Evolutionary conservation across 2,329 filamentous ascomycete species (phyloP).

Genomic region (Alternaria atra): DNA sequence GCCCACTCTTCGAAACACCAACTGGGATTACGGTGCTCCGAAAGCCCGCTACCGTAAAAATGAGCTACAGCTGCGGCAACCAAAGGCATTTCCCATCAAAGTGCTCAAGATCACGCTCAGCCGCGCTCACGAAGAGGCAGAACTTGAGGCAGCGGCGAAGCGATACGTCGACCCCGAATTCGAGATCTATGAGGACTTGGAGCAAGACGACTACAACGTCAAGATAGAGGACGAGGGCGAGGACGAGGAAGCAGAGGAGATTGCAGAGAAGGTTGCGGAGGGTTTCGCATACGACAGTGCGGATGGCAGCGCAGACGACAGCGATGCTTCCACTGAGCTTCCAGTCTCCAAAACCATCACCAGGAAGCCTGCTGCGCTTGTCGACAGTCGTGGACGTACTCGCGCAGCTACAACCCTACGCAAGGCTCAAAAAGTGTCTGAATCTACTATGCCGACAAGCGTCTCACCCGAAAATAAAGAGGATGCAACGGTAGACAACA

Average conservation of each 20-base stretch:
- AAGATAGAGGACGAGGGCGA: not conserved
- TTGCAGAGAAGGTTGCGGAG: not conserved
- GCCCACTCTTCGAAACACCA: not conserved
- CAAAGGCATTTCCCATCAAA: slow-evolving; percentile 15
- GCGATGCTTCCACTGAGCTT: not conserved
- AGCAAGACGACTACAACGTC: not conserved
- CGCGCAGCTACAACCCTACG: slow-evolving; percentile 11
- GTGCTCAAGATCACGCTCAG: slow-evolving; percentile 6
- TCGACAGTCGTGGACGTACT: slow-evolving; percentile 14
- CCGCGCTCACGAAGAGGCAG: slow-evolving; percentile 9
- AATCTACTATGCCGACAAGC: not conserved
- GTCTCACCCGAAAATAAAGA: not conserved
- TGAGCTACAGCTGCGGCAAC: slow-evolving; percentile 11
- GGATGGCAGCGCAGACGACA: not conserved
- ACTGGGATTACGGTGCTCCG: not conserved
- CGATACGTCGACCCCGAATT: not conserved
- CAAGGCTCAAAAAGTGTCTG: not conserved
- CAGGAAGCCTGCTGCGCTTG: not conserved
- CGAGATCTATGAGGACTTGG: slow-evolving; percentile 9
- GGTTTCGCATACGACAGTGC: not conserved
- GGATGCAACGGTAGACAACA: not conserved
- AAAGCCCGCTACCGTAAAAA: slow-evolving; percentile 3
- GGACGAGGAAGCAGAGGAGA: not conserved
- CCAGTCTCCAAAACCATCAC: not conserved
- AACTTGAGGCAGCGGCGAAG: not conserved